A percentile compares a stretch with the other conserved stretches of the same genome.
Evolutionary conservation across 1,139 yeast species (phyloP).

Genomic region (Yamadazyma dendronema): DNA sequence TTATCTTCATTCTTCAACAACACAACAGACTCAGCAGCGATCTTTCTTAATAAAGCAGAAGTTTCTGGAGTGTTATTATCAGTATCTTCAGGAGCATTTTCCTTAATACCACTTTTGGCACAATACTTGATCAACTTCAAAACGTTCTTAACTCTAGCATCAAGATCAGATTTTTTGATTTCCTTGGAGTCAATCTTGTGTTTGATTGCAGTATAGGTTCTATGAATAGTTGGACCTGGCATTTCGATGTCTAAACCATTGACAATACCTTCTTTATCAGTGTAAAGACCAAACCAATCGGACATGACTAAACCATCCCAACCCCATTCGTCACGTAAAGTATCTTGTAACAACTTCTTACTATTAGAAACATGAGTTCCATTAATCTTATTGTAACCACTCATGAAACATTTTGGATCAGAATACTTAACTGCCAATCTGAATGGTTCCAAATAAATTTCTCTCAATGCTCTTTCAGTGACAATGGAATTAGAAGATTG

Average conservation of each 20-base stretch:
- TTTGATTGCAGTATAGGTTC: conserved; percentile 34
- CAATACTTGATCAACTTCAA: conserved; percentile 45
- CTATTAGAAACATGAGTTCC: conserved; percentile 56
- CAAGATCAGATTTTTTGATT: conserved; percentile 27
- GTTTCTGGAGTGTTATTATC: conserved; percentile 44
- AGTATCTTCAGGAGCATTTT: conserved; percentile 26
- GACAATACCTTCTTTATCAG: conserved; percentile 43
- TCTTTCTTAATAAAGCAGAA: conserved; percentile 36
- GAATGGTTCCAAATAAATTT: conserved; percentile 60
- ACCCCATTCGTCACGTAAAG: conserved; percentile 31
- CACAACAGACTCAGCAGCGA: conserved; percentile 53
- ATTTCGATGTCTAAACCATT: conserved; percentile 61
- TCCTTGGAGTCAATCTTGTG: conserved; percentile 33
- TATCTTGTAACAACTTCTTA: conserved; percentile 36
- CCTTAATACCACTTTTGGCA: conserved; percentile 34
- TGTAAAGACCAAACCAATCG: conserved; percentile 62
- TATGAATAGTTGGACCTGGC: conserved; percentile 58
- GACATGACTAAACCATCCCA: conserved; percentile 58
- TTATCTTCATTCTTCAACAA: conserved; percentile 49
- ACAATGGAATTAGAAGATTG: conserved; percentile 46
- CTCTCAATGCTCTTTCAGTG: conserved; percentile 59
- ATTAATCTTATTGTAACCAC: conserved; percentile 57
- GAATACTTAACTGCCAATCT: conserved; percentile 53
- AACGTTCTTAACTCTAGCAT: conserved; percentile 47
- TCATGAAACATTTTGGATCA: conserved; percentile 44